A percentile compares a stretch with the other conserved stretches of the same genome.
These are phyloP conservation scores for Cryptococcus sp. DNA, from an alignment of 1,284 basidiomycete species.

Conservation along the genomic window DNA sequence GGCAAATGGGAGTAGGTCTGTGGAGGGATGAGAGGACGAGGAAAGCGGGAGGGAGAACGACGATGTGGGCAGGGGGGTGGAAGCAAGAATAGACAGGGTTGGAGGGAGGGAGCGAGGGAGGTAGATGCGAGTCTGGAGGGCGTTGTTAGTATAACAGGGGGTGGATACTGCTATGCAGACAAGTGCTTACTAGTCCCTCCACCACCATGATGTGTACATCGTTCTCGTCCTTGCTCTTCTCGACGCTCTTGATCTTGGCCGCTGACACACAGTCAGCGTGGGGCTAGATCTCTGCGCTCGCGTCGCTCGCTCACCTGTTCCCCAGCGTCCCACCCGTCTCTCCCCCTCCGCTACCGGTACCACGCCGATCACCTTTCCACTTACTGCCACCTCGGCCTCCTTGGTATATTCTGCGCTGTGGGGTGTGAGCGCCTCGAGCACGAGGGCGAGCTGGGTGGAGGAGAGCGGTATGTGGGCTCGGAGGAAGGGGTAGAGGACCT, in stretches of 20 bases:
- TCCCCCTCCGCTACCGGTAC: slow-evolving; percentile 43
- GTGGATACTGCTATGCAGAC: not conserved
- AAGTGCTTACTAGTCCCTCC: slow-evolving; percentile 37
- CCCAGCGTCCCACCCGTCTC: slow-evolving; percentile 43
- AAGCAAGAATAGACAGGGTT: slow-evolving; percentile 40
- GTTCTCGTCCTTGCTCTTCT: slow-evolving; percentile 23
- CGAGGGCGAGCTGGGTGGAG: slow-evolving; percentile 26
- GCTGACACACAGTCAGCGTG: slow-evolving; percentile 18
- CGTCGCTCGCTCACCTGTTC: slow-evolving; percentile 29
- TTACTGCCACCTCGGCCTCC: slow-evolving; percentile 10
- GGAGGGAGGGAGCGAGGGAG: slow-evolving; percentile 43
- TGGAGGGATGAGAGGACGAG: slow-evolving; percentile 6
- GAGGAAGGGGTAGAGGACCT: slow-evolving; percentile 41
- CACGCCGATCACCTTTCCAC: slow-evolving; percentile 28
- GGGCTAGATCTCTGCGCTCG: not conserved
- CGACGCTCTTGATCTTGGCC: slow-evolving; percentile 38
- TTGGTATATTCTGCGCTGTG: slow-evolving; percentile 22
- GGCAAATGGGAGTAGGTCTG: slow-evolving; percentile 34
- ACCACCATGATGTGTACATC: slow-evolving; percentile 24
- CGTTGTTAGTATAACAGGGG: not conserved
- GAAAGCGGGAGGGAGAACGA: slow-evolving; percentile 39
- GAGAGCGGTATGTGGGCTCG: slow-evolving; percentile 28
- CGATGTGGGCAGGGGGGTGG: slow-evolving; percentile 29
- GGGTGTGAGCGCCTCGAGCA: slow-evolving; percentile 34
- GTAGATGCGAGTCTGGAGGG: slow-evolving; percentile 32